Evolutionary conservation across 345 rosid genomes (phyloP).

Genomic region (Angophora floribunda): DNA sequence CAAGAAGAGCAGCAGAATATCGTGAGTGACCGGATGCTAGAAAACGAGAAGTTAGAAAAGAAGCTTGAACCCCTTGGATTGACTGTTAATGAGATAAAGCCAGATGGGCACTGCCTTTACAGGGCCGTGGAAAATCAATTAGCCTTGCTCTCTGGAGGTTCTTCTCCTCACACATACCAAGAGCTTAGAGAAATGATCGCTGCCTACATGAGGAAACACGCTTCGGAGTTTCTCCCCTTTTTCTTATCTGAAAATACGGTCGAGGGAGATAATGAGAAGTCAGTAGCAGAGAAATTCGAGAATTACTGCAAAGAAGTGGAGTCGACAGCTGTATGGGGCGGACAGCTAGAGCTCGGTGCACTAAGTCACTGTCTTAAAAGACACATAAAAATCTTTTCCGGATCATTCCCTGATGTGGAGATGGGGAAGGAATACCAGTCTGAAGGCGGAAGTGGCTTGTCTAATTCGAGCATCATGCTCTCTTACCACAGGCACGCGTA

Average conservation of each 20-base stretch:
- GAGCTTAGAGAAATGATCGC: constrained; percentile 78
- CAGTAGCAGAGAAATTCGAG: constrained; percentile 37
- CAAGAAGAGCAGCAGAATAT: constrained; percentile 78
- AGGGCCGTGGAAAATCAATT: constrained; percentile 89
- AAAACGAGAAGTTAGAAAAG: constrained; percentile 41
- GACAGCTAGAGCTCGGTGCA: constrained; percentile 61
- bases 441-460: constrained; percentile 4
- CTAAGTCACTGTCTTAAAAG: constrained; percentile 43
- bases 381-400: constrained; percentile 47
- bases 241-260: constrained; percentile 32
- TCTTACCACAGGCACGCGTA: constrained; percentile 65
- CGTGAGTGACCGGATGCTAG: constrained; percentile 61
- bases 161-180: constrained; percentile 56
- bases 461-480: constrained; percentile 16
- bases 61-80: constrained; percentile 66
- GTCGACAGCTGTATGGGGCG: constrained; percentile 69
- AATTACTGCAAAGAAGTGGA: constrained; percentile 55
- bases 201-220: constrained; percentile 63
- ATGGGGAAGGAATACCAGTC: constrained; percentile 62
- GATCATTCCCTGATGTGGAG: constrained; percentile 66
- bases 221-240: constrained; percentile 47
- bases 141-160: constrained; percentile 42
- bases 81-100: constrained; percentile 62
- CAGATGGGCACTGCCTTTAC: constrained; percentile 93
- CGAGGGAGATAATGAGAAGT: constrained; percentile 16